A percentile compares a stretch with the other conserved stretches of the same genome.
These are phyloP conservation scores for Paraconiothyrium sp. DNA, from an alignment of 2,329 filamentous ascomycete species.

Conservation along the genomic window DNA sequence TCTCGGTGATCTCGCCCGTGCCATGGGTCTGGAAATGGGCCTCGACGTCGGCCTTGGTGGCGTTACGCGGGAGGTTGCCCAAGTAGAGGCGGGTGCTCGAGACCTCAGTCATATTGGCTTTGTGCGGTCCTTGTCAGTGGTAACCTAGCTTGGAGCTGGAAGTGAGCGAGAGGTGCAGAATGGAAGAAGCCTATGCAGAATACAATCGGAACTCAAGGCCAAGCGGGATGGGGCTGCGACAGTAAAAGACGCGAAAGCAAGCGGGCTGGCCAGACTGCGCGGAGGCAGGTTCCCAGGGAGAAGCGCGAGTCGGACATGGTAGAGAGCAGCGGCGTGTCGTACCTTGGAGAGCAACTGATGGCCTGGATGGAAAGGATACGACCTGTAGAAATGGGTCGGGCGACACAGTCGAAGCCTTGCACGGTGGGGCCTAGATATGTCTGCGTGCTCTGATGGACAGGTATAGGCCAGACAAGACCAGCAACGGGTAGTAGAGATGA, in stretches of 20 bases:
- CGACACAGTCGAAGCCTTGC: slow-evolving; percentile 14
- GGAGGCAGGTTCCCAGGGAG: slow-evolving; percentile 35
- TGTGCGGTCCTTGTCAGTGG: slow-evolving; percentile 27
- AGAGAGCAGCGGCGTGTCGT: slow-evolving; percentile 22
- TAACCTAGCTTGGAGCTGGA: slow-evolving; percentile 45
- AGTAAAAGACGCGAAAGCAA: slow-evolving; percentile 33
- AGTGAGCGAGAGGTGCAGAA: slow-evolving; percentile 45
- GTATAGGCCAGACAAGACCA: background rate
- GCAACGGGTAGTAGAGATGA: slow-evolving; percentile 12
- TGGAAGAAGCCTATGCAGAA: slow-evolving; percentile 32
- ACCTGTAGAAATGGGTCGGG: slow-evolving; percentile 9
- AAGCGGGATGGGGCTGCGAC: slow-evolving; percentile 22
- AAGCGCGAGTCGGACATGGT: slow-evolving; percentile 19
- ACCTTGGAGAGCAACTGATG: slow-evolving; percentile 21
- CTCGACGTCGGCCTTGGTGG: slow-evolving; percentile 97
- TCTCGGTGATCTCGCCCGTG: slow-evolving; percentile 96
- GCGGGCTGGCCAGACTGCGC: slow-evolving; percentile 37
- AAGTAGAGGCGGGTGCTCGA: slow-evolving; percentile 95
- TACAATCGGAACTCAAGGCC: slow-evolving; percentile 36
- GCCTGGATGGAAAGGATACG: slow-evolving; percentile 19
- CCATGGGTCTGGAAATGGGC: slow-evolving; percentile 95
- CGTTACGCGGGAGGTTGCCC: slow-evolving; percentile 95
- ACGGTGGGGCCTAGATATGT: slow-evolving; percentile 14
- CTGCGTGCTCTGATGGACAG: background rate
- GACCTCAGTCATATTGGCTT: slow-evolving; percentile 76